These are phyloP conservation scores for Fusarium sp. DNA, from an alignment of 2,329 filamentous ascomycete species.

Conservation along the genomic window DNA sequence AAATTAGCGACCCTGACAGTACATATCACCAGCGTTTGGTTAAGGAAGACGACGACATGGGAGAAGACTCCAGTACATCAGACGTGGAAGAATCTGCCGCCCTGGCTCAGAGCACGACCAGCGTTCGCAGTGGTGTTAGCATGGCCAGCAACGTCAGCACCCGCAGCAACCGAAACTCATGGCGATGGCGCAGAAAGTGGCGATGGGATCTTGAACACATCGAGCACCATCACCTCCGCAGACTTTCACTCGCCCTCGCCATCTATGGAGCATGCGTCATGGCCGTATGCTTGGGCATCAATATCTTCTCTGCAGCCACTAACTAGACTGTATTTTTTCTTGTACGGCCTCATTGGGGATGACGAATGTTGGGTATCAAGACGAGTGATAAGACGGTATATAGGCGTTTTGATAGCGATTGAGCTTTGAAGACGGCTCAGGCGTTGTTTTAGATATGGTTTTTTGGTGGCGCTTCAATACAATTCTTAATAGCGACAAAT, in stretches of 20 bases:
- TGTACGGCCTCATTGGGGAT: slow-evolving; percentile 36
- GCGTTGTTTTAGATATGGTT: slow-evolving; percentile 42
- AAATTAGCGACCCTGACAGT: slow-evolving; percentile 92
- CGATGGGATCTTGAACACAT: slow-evolving; percentile 73
- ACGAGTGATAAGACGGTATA: slow-evolving; percentile 39
- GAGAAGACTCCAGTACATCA: slow-evolving; percentile 62
- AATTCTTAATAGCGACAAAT: slow-evolving; percentile 36
- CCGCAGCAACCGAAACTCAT: slow-evolving; percentile 43
- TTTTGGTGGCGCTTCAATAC: slow-evolving; percentile 39
- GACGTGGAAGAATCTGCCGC: slow-evolving; percentile 63
- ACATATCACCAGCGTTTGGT: slow-evolving; percentile 85
- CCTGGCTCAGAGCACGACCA: slow-evolving; percentile 60
- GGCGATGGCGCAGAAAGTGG: slow-evolving; percentile 68
- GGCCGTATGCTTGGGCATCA: slow-evolving; percentile 87
- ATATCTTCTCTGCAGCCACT: slow-evolving; percentile 82
- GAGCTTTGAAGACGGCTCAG: slow-evolving; percentile 29
- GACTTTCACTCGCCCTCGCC: slow-evolving; percentile 79
- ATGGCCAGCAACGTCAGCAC: slow-evolving; percentile 49
- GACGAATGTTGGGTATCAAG: slow-evolving; percentile 32
- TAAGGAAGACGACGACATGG: slow-evolving; percentile 92
- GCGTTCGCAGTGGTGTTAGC: slow-evolving; percentile 58
- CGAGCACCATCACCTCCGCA: slow-evolving; percentile 75
- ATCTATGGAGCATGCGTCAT: slow-evolving; percentile 91
- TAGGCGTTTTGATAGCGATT: slow-evolving; percentile 37
- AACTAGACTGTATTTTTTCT: slow-evolving; percentile 37